These are phyloP conservation scores for Parietichytrium sp. DNA, from an alignment of 108 stramenopile genomes.

Conservation along the genomic window DNA sequence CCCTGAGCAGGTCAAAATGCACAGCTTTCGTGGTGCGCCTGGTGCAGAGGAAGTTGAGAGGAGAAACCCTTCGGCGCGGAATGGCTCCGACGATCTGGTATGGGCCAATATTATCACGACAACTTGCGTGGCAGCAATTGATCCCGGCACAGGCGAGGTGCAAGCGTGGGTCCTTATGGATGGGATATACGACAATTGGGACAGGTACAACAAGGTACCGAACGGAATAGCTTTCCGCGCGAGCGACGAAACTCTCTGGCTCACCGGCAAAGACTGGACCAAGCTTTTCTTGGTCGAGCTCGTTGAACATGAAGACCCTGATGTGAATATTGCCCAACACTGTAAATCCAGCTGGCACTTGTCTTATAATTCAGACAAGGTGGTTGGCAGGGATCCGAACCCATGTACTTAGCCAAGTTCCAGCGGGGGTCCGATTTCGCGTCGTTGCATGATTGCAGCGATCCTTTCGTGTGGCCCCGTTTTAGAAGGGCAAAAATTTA, in stretches of 20 bases:
- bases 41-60: no score
- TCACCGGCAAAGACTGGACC: conserved; percentile 21
- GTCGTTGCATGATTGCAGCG: neutral
- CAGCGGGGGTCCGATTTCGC: neutral
- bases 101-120: conserved; percentile 33
- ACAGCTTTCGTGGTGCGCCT: neutral
- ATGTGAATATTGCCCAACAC: neutral
- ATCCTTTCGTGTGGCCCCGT: neutral
- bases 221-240: conserved; percentile 24
- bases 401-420: neutral
- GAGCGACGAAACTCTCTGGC: neutral
- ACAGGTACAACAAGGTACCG: conserved; percentile 19
- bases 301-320: conserved; percentile 1
- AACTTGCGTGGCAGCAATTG: neutral
- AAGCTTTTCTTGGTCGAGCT: conserved; percentile 32
- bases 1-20: neutral
- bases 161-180: neutral
- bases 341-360: neutral
- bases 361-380: neutral
- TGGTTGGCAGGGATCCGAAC: neutral
- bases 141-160: conserved; percentile 1
- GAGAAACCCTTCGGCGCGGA: no score
- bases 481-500: neutral
- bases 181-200: neutral
- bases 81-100: neutral